These are phyloP conservation scores for Beauveria caledonica DNA, from an alignment of 2,329 filamentous ascomycete species.

Conservation along the genomic window DNA sequence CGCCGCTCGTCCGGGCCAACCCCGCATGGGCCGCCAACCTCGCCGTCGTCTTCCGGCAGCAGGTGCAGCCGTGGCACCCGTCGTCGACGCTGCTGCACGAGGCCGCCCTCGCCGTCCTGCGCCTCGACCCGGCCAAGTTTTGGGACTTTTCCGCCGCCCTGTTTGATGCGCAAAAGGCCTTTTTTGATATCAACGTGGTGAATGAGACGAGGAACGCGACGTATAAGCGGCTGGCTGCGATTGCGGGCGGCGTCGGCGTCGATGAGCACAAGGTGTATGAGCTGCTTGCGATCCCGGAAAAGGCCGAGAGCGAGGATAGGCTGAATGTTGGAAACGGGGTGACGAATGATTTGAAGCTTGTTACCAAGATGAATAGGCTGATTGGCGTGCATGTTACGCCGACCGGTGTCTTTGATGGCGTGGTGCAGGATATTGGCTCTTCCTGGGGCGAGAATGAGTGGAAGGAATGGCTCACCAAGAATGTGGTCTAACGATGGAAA, in stretches of 20 bases:
- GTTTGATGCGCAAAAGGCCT: constrained; percentile 59
- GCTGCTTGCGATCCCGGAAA: constrained; percentile 60
- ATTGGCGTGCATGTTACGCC: constrained; percentile 85
- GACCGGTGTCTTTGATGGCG: constrained; percentile 80
- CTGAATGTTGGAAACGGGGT: constrained; percentile 75
- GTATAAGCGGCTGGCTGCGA: constrained; percentile 67
- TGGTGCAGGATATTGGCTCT: constrained; percentile 73
- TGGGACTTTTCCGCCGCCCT: constrained; percentile 69
- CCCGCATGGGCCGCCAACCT: constrained; percentile 49
- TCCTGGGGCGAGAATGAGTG: constrained; percentile 74
- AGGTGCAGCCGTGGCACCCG: constrained; percentile 93
- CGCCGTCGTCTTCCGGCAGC: constrained; percentile 77
- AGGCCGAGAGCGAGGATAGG: constrained; percentile 55
- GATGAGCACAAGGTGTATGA: constrained; percentile 62
- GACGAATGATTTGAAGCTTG: constrained; percentile 75
- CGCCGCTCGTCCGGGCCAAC: constrained; percentile 54
- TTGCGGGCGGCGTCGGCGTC: constrained; percentile 62
- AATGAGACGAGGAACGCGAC: constrained; percentile 78
- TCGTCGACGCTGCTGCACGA: constrained; percentile 76
- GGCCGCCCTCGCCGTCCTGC: constrained; percentile 72
- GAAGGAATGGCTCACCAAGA: constrained; percentile 69
- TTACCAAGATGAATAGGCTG: constrained; percentile 72
- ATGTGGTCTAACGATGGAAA: constrained; percentile 29
- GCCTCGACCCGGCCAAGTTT: constrained; percentile 62
- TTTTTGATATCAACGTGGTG: constrained; percentile 79